Conservation (phyloP, 148 eudicot species). For the Rhododendron mucronatum region DNA sequence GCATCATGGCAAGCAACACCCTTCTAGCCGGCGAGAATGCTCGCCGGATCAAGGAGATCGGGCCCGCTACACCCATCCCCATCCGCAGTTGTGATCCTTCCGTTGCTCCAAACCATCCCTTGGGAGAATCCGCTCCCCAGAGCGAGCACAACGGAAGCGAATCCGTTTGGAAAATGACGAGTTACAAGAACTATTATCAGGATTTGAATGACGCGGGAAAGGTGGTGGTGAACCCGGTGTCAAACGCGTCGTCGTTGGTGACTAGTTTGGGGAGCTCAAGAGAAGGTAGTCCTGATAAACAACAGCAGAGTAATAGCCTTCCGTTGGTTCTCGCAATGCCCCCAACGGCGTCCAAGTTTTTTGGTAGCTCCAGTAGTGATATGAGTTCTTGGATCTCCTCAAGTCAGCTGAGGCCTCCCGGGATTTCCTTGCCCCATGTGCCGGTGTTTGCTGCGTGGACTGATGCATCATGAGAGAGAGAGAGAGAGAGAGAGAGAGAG, state of each 20-base stretch:
- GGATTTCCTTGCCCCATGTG: conserved; percentile 39
- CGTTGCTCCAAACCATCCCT: background rate
- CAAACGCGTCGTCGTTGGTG: conserved; percentile 44
- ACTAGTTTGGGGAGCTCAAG: conserved; percentile 54
- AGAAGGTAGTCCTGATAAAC: conserved; percentile 58
- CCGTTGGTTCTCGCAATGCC: conserved; percentile 45
- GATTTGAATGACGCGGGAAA: conserved; percentile 8
- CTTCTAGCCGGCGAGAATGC: conserved; percentile 78
- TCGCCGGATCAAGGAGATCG: conserved; percentile 46
- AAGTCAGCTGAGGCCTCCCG: conserved; percentile 43
- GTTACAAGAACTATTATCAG: conserved; percentile 7
- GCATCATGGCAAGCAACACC: conserved; percentile 75
- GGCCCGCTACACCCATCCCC: background rate
- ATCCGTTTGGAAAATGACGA: conserved; percentile 43
- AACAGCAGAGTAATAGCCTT: conserved; percentile 11
- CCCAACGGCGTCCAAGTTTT: conserved; percentile 35
- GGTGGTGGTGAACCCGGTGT: conserved; percentile 25
- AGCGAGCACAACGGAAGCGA: conserved; percentile 10
- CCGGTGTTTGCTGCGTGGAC: conserved; percentile 82
- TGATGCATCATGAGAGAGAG: conserved; percentile 28
- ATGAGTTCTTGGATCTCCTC: conserved; percentile 43
- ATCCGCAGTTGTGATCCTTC: background rate
- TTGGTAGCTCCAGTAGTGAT: conserved; percentile 23
- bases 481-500: background rate
- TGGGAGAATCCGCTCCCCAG: background rate